Evolutionary conservation across 1,284 basidiomycete genomes (phyloP), one percentile per base, ranked within the genome.

Genomic region (Sporisorium sorghi): DNA sequence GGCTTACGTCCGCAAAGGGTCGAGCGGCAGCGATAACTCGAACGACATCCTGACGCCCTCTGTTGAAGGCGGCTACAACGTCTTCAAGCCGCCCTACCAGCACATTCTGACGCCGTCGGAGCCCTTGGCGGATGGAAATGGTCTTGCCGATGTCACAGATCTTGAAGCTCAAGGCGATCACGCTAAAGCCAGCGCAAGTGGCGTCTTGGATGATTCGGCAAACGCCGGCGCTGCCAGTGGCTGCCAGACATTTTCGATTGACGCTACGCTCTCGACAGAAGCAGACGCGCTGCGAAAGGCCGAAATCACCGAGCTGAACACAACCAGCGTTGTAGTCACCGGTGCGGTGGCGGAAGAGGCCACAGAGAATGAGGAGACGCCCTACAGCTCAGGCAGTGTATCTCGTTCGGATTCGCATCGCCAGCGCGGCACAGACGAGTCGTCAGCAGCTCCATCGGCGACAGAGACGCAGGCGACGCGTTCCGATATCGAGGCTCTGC

Each of bases 51-150:
- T 77, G n/a, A 80, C 79, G 11, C 77, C 79, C 3, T 80, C 78
- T 5, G 79, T 80, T 6, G 79, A 80, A 53, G 77, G 79, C 10
- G 79, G 79, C 50, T 79, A 80, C 68, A 80, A 80, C 40, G 67
- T 80, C 26, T 79, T 70, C 73, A 80, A 80, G 59, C 77, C 79
- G 5, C 79, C 79, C 6, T 80, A 76, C 47, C 59, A 60, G 37
- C 73, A 76, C 51, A 64, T 76, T 19, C 23, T 72, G 47, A 54
- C 73, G 21, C 50, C 49, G 8, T 32, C 65, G 19, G 57, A 40
- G 15, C 28, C 59, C 10, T 50, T 50, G 51, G 37, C 54, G 7
- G 46, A 56, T 15, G 33, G 46, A n/a, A 50, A 30, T 19, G 9
- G 55, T 26, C 23, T 48, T 9, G 39, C 35, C 7, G 24, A 23